These are phyloP conservation scores for Plasmodium gonderi DNA, from an alignment of 169 alveolate species.

Conservation along the genomic window DNA sequence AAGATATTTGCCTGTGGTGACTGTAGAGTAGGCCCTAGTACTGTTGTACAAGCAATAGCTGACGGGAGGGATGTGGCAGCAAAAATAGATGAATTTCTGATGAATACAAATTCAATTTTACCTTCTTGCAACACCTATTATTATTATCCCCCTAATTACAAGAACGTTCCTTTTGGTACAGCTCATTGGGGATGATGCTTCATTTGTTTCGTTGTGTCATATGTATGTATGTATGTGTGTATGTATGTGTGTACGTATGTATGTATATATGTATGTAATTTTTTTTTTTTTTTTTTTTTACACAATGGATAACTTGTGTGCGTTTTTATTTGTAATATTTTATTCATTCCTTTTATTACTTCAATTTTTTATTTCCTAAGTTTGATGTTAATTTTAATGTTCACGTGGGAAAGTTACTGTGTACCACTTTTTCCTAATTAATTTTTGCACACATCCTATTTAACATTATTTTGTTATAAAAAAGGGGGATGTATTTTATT, in stretches of 20 bases:
- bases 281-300: no score
- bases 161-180: conserved; percentile 25
- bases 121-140: conserved; percentile 72
- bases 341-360: neutral
- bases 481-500: no score
- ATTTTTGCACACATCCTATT: no score
- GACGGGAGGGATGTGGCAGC: conserved; percentile 79
- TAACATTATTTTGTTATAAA: no score
- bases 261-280: neutral
- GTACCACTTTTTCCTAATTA: no score
- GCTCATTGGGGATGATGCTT: conserved; percentile 52
- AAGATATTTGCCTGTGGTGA: conserved; percentile 83
- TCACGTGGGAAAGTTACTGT: neutral
- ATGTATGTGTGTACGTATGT: neutral
- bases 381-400: neutral
- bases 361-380: neutral
- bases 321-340: neutral
- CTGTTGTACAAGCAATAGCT: conserved; percentile 83
- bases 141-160: conserved; percentile 61
- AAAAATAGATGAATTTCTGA: conserved; percentile 73
- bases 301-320: no score
- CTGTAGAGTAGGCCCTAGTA: conserved; percentile 81
- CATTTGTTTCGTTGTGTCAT: no score
- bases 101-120: conserved; percentile 52
- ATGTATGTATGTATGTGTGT: neutral